phyloP scores from a whole-genome alignment of 495 filamentous ascomycete genomes.

The Lasiosphaeris hirsuta region DNA sequence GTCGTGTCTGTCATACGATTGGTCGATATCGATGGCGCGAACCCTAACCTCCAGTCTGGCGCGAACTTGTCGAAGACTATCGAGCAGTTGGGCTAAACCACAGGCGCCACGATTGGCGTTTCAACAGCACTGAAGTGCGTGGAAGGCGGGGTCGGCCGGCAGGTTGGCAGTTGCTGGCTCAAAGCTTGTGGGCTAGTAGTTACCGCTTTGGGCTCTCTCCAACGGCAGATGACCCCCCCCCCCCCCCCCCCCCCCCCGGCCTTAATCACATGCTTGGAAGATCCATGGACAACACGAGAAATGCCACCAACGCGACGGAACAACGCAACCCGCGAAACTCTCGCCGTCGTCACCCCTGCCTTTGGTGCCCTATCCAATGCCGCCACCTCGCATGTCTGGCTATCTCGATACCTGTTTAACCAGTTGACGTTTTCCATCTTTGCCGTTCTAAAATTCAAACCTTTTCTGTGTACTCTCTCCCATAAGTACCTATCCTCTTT shows the following conservation, averaged over 20 bases:
- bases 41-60: background rate
- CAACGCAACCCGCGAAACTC: background rate
- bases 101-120: too few species aligned
- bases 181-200: background rate
- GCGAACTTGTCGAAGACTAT: too few species aligned
- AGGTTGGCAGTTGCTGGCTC: constrained; percentile 7
- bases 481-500: too few species aligned
- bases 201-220: background rate
- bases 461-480: background rate
- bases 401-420: too few species aligned
- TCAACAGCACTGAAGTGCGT: background rate
- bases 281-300: background rate
- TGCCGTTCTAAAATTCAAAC: background rate
- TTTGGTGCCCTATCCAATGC: background rate
- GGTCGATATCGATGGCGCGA: background rate
- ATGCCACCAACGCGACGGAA: constrained; percentile 1
- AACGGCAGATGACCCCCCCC: constrained; percentile 6
- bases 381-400: background rate
- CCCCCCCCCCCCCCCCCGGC: too few species aligned
- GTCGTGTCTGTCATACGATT: background rate
- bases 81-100: too few species aligned
- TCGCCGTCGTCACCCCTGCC: background rate
- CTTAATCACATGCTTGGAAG: constrained; percentile 1
- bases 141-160: constrained; percentile 5
- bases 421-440: background rate